A percentile compares a stretch with the other conserved stretches of the same genome.
These are phyloP conservation scores for Leccinum disarticulatum DNA, from an alignment of 768 basidiomycete species.

Conservation along the genomic window DNA sequence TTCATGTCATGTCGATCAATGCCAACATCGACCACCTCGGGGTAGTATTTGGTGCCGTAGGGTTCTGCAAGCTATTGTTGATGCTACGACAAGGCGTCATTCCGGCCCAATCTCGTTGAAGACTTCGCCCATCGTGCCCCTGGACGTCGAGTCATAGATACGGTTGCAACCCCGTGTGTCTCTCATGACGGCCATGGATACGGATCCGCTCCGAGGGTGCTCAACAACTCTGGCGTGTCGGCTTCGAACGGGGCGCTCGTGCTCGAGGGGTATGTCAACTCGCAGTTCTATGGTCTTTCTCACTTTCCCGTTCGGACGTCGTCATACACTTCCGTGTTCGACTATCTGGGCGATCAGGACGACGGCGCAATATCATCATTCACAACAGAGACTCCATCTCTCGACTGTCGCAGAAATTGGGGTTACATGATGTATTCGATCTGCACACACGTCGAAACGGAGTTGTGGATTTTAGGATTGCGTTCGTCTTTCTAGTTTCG, in stretches of 20 bases:
- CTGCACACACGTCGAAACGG: too few species aligned
- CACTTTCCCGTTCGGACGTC: not conserved
- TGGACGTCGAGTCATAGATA: constrained; percentile 52
- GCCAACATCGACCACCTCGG: constrained; percentile 76
- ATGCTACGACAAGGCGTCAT: constrained; percentile 63
- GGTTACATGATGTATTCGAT: too few species aligned
- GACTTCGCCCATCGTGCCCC: constrained; percentile 54
- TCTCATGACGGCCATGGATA: constrained; percentile 23
- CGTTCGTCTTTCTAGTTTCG: constrained; percentile 50
- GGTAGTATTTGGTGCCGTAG: constrained; percentile 70
- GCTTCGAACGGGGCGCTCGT: constrained; percentile 67
- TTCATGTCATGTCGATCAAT: constrained; percentile 69
- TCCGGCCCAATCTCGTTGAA: constrained; percentile 58
- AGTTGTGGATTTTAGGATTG: not conserved
- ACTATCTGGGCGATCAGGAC: too few species aligned
- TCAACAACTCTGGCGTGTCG: constrained; percentile 79
- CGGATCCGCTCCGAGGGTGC: constrained; percentile 41
- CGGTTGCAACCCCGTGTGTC: constrained; percentile 37
- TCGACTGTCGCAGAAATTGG: too few species aligned
- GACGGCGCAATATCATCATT: too few species aligned
- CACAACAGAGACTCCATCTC: too few species aligned
- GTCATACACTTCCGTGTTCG: constrained; percentile 27
- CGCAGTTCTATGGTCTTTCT: not conserved
- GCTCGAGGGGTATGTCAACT: constrained; percentile 51
- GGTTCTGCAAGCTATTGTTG: constrained; percentile 67